Evolutionary conservation across 495 filamentous ascomycete species (phyloP).

Genomic region (Podospora comata): DNA sequence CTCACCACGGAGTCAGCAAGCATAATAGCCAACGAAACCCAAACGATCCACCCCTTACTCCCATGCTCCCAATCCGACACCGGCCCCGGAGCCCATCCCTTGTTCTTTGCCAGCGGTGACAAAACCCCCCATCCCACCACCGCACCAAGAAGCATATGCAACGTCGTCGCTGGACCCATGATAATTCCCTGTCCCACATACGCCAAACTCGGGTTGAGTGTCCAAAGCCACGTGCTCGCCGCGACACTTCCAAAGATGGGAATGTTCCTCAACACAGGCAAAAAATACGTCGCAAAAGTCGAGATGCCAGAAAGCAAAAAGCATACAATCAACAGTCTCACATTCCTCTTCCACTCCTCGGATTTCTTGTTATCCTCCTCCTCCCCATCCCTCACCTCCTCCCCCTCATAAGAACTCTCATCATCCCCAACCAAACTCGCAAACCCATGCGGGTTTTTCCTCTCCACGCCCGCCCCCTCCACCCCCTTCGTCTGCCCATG

Average conservation of each 20-base stretch:
- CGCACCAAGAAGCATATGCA: constrained; percentile 94
- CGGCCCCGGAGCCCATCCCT: constrained; percentile 84
- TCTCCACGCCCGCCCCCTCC: constrained; percentile 15
- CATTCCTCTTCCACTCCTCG: constrained; percentile 52
- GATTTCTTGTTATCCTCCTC: constrained; percentile 24
- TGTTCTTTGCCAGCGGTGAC: constrained; percentile 78
- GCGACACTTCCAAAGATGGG: constrained; percentile 77
- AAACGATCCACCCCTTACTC: constrained; percentile 97
- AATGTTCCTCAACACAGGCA: constrained; percentile 77
- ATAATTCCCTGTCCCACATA: constrained; percentile 84
- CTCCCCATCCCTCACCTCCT: constrained; percentile 11
- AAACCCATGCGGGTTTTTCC: constrained; percentile 22
- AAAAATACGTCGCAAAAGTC: constrained; percentile 88
- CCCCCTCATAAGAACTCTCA: constrained; percentile 13
- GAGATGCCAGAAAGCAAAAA: constrained; percentile 55
- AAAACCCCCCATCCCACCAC: constrained; percentile 88
- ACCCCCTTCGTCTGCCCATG: constrained; percentile 55
- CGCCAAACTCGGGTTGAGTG: constrained; percentile 88
- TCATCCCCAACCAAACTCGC: constrained; percentile 27
- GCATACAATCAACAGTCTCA: constrained; percentile 50
- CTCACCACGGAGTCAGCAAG: constrained; percentile 88
- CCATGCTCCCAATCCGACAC: constrained; percentile 86
- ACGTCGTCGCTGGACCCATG: constrained; percentile 90
- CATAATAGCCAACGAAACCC: constrained; percentile 95
- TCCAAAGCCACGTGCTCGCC: constrained; percentile 87